These are phyloP conservation scores for Aspergillus sp. DNA, from an alignment of 2,329 filamentous ascomycete species.

Conservation along the genomic window DNA sequence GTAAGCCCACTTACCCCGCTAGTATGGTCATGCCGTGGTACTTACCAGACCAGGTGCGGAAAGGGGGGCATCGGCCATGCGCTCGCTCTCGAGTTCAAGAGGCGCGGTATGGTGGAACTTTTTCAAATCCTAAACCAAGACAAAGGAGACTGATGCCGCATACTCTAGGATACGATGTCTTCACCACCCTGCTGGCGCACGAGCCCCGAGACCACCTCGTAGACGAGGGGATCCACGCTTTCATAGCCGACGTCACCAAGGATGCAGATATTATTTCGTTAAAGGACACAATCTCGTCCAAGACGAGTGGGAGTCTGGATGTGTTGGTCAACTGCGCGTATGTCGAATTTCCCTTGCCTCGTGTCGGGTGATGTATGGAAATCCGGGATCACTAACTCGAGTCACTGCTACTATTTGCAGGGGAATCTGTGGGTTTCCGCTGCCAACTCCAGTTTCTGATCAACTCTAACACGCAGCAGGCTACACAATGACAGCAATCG, in stretches of 20 bases:
- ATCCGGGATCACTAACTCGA: neutral
- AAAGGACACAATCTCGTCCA: neutral
- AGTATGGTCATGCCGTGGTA: too few relatives aligned
- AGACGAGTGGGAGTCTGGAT: slow-evolving; percentile 5
- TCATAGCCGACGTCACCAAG: slow-evolving; percentile 6
- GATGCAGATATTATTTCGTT: slow-evolving; percentile 1
- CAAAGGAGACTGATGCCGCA: neutral
- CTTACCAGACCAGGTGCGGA: neutral
- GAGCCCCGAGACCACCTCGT: slow-evolving; percentile 30
- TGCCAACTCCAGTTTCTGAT: too few relatives aligned
- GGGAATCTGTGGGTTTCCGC: too few relatives aligned
- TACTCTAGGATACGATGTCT: neutral
- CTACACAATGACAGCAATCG: slow-evolving; percentile 17
- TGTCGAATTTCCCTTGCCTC: neutral
- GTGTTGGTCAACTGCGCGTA: slow-evolving; percentile 15
- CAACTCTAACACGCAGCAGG: neutral
- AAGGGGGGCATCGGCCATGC: slow-evolving; percentile 13
- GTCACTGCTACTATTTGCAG: neutral
- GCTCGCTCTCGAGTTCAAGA: neutral
- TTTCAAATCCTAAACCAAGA: too few relatives aligned
- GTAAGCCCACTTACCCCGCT: neutral
- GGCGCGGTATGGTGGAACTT: too few relatives aligned
- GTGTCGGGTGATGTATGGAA: too few relatives aligned
- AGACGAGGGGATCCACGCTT: neutral
- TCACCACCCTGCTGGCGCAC: neutral